phyloP scores from a whole-genome alignment of 768 basidiomycete species.

The Pulveroboletus sp. region DNA sequence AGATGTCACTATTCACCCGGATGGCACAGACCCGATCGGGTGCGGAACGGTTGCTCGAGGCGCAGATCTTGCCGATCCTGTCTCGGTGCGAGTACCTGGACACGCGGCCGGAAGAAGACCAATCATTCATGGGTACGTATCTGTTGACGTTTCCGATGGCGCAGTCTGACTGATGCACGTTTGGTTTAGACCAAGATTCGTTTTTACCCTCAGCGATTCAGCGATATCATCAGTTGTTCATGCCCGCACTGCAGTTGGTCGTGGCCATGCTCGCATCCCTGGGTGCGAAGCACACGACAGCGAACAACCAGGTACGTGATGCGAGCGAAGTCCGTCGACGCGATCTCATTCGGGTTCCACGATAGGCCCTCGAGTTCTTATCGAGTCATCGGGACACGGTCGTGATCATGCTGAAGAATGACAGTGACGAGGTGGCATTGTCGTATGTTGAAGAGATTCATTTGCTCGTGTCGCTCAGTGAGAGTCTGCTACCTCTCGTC shows the following conservation, averaged over 20 bases:
- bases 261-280: slow-evolving; percentile 75
- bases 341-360: background rate
- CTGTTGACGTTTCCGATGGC: background rate
- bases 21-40: slow-evolving; percentile 81
- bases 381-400: slow-evolving; percentile 81
- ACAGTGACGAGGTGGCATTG: slow-evolving; percentile 56
- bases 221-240: slow-evolving; percentile 86
- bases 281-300: slow-evolving; percentile 62
- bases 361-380: slow-evolving; percentile 61
- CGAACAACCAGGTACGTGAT: slow-evolving; percentile 58
- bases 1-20: slow-evolving; percentile 84
- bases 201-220: slow-evolving; percentile 85
- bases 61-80: slow-evolving; percentile 67
- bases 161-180: background rate
- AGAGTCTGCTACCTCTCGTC: slow-evolving; percentile 63
- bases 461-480: slow-evolving; percentile 69
- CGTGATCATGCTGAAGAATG: slow-evolving; percentile 75
- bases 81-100: slow-evolving; percentile 86
- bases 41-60: slow-evolving; percentile 79
- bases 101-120: slow-evolving; percentile 77
- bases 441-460: slow-evolving; percentile 75
- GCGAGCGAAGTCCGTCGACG: too few species aligned
- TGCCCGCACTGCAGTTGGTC: slow-evolving; percentile 82
- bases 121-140: slow-evolving; percentile 70
- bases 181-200: slow-evolving; percentile 80